A percentile compares a stretch with the other conserved stretches of the same genome.
These are phyloP conservation scores for Rhodamnia rubescens DNA, from an alignment of 345 rosid genomes.

Conservation along the genomic window DNA sequence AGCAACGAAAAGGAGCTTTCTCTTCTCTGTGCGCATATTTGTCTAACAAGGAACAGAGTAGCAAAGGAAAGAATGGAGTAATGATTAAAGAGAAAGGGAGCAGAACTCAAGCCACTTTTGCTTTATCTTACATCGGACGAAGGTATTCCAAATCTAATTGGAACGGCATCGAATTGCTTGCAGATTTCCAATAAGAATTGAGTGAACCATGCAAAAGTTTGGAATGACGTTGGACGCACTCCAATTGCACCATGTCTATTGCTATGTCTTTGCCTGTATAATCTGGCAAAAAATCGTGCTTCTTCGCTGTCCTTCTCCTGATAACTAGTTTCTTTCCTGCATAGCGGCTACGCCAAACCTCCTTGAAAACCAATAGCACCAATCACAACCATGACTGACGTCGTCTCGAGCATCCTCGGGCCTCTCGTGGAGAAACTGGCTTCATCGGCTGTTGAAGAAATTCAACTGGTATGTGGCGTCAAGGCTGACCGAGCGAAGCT, in stretches of 20 bases:
- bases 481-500: slow-evolving; percentile 2
- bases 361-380: background rate
- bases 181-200: background rate
- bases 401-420: background rate
- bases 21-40: background rate
- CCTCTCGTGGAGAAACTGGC: background rate
- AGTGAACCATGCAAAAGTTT: background rate
- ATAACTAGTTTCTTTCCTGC: background rate
- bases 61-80: background rate
- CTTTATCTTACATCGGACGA: background rate
- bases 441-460: background rate
- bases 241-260: background rate
- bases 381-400: background rate
- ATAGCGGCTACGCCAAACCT: background rate
- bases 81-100: background rate
- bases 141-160: background rate
- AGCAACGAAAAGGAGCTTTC: background rate
- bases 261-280: too few species aligned
- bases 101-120: too few species aligned
- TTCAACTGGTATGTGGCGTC: background rate
- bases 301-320: background rate
- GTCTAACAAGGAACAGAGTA: background rate
- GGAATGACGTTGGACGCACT: background rate
- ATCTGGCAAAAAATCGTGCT: background rate
- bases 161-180: background rate